phyloP scores from a whole-genome alignment of 306 rosid species.

The Castanea mollissima region DNA sequence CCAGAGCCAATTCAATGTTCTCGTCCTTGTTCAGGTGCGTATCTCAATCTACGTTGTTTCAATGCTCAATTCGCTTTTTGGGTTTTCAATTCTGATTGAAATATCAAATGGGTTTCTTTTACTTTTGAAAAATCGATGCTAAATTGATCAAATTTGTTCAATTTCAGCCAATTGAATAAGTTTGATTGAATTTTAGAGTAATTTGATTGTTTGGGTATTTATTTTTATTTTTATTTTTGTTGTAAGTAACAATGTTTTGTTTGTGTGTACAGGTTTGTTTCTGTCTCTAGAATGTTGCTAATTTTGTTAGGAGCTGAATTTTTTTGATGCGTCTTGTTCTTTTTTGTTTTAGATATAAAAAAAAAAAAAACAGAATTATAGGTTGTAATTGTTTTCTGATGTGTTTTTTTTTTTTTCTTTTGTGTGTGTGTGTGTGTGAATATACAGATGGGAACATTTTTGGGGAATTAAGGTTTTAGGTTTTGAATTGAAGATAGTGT shows the following conservation, averaged over 20 bases:
- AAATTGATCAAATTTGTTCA: background rate
- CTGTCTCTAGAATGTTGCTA: background rate
- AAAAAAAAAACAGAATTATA: too few species aligned
- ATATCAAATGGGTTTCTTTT: conserved; percentile 15
- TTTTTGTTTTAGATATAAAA: background rate
- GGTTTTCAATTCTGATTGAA: conserved; percentile 18
- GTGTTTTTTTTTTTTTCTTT: conserved; percentile 1
- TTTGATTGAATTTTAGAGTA: background rate
- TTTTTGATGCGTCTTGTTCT: background rate
- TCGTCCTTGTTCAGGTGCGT: conserved; percentile 21
- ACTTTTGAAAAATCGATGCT: background rate
- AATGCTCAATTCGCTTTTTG: conserved; percentile 11
- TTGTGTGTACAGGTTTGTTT: conserved; percentile 4
- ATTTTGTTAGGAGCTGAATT: background rate
- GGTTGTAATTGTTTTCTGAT: conserved; percentile 22
- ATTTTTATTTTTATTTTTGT: background rate
- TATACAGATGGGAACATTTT: conserved; percentile 27
- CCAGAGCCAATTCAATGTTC: background rate
- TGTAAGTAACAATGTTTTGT: conserved; percentile 2
- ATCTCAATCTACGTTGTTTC: background rate
- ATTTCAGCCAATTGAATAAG: background rate
- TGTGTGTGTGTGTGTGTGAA: conserved; percentile 9
- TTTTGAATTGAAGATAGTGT: conserved; percentile 35
- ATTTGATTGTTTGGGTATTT: background rate
- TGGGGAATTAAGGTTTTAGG: conserved; percentile 57